Evolutionary conservation across 139 green algal genomes (phyloP).

Genomic region (Chlorella sp.): DNA sequence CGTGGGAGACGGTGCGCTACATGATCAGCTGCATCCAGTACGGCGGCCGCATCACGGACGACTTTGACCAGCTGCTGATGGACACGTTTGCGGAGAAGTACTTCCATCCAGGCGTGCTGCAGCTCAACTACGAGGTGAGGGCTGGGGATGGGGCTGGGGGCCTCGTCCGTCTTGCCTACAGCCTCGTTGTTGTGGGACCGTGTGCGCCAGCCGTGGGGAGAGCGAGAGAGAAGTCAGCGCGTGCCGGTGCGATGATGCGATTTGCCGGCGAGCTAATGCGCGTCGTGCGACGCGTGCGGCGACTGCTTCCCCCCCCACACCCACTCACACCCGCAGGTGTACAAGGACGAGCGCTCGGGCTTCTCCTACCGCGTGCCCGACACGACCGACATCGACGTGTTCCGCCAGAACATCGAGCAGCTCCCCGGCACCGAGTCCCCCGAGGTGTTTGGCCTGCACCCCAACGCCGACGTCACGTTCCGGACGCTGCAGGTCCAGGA

Average conservation of each 20-base stretch:
- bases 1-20: constrained; percentile 84
- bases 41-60: constrained; percentile 92
- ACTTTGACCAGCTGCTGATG: constrained; percentile 91
- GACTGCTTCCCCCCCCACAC: too few relatives aligned
- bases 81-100: constrained; percentile 87
- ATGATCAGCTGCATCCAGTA: constrained; percentile 93
- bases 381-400: constrained; percentile 70
- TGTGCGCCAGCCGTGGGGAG: too few relatives aligned
- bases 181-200: too few relatives aligned
- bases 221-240: too few relatives aligned
- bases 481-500: constrained; percentile 78
- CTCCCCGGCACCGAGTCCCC: constrained; percentile 69
- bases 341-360: constrained; percentile 57
- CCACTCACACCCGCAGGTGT: too few relatives aligned
- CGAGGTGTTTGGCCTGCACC: constrained; percentile 92
- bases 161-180: too few relatives aligned
- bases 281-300: too few relatives aligned
- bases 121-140: constrained; percentile 28
- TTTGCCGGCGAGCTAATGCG: too few relatives aligned
- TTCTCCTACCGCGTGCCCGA: constrained; percentile 71
- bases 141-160: too few relatives aligned
- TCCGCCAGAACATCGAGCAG: constrained; percentile 71
- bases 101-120: constrained; percentile 35
- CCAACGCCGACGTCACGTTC: constrained; percentile 94
- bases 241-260: too few relatives aligned